phyloP scores from a whole-genome alignment of 164 flowering plant species.

The Echeveria elegans region DNA sequence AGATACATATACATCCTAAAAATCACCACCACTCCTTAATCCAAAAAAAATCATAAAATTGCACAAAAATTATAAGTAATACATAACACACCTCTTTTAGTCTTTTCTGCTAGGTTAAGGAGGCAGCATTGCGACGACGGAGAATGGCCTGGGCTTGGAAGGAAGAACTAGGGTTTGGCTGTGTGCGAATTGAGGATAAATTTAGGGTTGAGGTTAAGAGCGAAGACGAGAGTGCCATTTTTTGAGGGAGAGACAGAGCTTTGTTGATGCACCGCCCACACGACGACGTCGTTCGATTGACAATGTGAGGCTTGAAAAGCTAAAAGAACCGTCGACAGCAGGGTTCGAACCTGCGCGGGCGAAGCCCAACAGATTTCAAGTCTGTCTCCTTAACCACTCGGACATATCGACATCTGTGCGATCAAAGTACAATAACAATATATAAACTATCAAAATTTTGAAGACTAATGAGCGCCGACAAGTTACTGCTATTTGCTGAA shows the following conservation, averaged over 20 bases:
- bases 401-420: slow-evolving; percentile 62
- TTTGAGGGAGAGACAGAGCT: background rate
- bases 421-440: no score
- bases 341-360: slow-evolving; percentile 99
- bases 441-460: no score
- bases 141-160: slow-evolving; percentile 32
- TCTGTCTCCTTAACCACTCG: slow-evolving; percentile 96
- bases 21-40: no score
- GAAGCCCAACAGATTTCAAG: slow-evolving; percentile 91
- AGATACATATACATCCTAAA: background rate
- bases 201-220: slow-evolving; percentile 17
- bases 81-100: slow-evolving; percentile 60
- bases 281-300: no score
- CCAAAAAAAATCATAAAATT: background rate
- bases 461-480: no score
- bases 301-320: background rate
- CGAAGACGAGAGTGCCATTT: slow-evolving; percentile 30
- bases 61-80: background rate
- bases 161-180: slow-evolving; percentile 14
- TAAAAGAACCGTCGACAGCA: slow-evolving; percentile 64
- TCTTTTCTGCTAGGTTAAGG: slow-evolving; percentile 74
- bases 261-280: no score
- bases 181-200: slow-evolving; percentile 30
- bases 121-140: slow-evolving; percentile 81
- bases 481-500: no score